A percentile compares a stretch with the other conserved stretches of the same genome.
These are phyloP conservation scores for Marsdenia floribunda DNA, from an alignment of 257 asterid species.

Conservation along the genomic window DNA sequence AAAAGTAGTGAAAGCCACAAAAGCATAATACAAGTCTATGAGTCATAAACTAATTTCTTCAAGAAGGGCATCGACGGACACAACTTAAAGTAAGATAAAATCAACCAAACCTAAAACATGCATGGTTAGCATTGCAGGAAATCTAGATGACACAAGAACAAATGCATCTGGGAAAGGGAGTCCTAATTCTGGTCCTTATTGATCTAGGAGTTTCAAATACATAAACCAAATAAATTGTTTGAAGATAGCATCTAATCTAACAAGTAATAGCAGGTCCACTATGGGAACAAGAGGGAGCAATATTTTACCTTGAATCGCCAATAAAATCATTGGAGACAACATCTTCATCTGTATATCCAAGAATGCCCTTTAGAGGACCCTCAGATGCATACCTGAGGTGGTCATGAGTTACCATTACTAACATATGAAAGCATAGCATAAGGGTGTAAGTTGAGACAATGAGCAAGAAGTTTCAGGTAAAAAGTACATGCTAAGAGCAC, in stretches of 20 bases:
- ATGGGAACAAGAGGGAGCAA: slow-evolving; percentile 4
- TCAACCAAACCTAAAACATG: background rate
- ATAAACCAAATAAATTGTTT: background rate
- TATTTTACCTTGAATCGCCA: slow-evolving; percentile 80
- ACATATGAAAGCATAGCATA: background rate
- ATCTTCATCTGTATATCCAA: slow-evolving; percentile 97
- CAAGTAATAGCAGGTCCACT: background rate
- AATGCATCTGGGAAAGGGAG: background rate
- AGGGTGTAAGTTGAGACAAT: background rate
- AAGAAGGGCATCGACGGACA: background rate
- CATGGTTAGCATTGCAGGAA: background rate
- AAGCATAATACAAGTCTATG: too few relatives aligned
- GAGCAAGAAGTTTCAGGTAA: background rate
- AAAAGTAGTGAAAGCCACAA: too few relatives aligned
- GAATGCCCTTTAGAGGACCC: slow-evolving; percentile 86
- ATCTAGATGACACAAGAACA: background rate
- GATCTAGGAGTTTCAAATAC: background rate
- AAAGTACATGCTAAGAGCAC: slow-evolving; percentile 7
- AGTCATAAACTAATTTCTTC: background rate
- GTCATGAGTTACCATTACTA: background rate
- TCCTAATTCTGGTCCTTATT: background rate
- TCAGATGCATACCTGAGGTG: slow-evolving; percentile 78
- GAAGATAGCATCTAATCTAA: background rate
- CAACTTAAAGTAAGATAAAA: background rate
- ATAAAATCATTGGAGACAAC: slow-evolving; percentile 97